phyloP scores from a whole-genome alignment of 176 grass and related monocot species.

The Echinochloa phyllopogon region DNA sequence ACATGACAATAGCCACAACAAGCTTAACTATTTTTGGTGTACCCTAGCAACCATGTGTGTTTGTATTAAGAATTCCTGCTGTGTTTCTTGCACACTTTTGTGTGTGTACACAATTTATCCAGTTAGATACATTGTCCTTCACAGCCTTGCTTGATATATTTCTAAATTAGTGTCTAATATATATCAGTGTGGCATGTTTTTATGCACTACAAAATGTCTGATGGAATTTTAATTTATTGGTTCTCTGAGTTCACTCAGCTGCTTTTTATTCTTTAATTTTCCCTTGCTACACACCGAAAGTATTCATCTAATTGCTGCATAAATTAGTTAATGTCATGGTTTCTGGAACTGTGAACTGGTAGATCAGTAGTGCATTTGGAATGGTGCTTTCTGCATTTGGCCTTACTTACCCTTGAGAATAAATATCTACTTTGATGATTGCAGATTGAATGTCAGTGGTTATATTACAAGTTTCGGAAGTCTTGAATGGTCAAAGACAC shows the following conservation, averaged over 20 bases:
- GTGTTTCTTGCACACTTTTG: no score
- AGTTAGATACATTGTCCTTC: background rate
- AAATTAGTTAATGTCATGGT: background rate
- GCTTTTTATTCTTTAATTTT: constrained; percentile 33
- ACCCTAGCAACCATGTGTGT: background rate
- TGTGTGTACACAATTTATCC: no score
- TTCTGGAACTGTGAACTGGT: constrained; percentile 14
- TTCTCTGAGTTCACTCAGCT: background rate
- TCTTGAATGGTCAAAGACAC: constrained; percentile 73
- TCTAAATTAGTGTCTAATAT: constrained; percentile 18
- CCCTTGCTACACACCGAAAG: background rate
- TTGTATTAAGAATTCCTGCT: background rate
- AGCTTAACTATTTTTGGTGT: background rate
- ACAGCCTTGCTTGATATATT: background rate
- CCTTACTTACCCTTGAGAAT: constrained; percentile 27
- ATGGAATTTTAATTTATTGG: background rate
- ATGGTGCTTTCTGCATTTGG: background rate
- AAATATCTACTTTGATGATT: constrained; percentile 37
- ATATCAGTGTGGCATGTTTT: background rate
- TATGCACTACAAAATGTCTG: background rate
- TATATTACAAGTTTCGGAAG: constrained; percentile 85
- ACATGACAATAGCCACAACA: background rate
- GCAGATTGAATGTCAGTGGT: constrained; percentile 80
- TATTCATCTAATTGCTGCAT: background rate
- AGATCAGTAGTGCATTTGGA: background rate